A percentile compares a stretch with the other conserved stretches of the same genome.
phyloP scores from a whole-genome alignment of 2,329 filamentous ascomycete genomes.

The Diaporthe amygdali region DNA sequence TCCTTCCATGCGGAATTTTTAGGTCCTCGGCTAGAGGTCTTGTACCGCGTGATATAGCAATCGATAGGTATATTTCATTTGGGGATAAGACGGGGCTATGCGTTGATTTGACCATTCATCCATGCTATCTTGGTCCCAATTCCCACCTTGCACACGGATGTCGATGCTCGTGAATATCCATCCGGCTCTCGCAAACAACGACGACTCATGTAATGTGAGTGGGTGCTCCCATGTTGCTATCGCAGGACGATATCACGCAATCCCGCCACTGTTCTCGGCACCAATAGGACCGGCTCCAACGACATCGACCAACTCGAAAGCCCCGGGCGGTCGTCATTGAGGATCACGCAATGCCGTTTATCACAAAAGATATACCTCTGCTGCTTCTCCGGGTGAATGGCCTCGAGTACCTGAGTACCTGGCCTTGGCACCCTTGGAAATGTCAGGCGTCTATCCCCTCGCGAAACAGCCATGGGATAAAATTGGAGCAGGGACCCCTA shows the following conservation, averaged over 20 bases:
- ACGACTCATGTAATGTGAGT: background rate
- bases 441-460: background rate
- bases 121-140: background rate
- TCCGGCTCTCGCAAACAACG: conserved; percentile 7
- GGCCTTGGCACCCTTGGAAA: too few species aligned
- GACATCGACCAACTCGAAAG: background rate
- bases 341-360: conserved; percentile 2
- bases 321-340: background rate
- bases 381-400: too few species aligned
- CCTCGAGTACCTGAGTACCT: too few species aligned
- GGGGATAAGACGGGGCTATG: background rate
- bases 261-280: conserved; percentile 13
- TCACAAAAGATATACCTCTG: background rate
- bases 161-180: background rate
- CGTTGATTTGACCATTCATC: background rate
- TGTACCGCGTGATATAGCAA: background rate
- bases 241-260: conserved; percentile 23
- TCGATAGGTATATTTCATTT: background rate
- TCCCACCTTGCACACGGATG: background rate
- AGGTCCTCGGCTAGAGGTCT: background rate
- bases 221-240: conserved; percentile 22
- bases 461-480: background rate
- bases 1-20: background rate
- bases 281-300: background rate
- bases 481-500: background rate